Base-by-base conservation (phyloP, 2,329 filamentous ascomycete genomes). In the Sporothrix inflata region DNA sequence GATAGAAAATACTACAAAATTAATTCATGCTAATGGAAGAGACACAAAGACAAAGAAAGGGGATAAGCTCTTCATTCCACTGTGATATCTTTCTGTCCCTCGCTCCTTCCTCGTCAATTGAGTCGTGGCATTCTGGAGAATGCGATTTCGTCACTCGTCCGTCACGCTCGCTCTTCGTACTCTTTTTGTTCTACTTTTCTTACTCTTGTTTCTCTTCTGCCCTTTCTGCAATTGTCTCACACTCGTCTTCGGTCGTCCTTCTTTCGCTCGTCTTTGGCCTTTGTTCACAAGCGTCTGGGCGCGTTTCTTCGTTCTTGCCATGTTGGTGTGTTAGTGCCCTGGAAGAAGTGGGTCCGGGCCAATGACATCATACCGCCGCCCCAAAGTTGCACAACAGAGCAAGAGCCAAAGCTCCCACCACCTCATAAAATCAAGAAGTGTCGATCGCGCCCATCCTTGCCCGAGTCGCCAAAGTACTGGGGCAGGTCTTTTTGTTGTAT, bases 301-400 rank as follows among this genome's bases (percentile, higher is more conserved):
- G 3, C 9, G 34, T n/a, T n/a, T n/a, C n/a, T n/a, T n/a, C n/a
- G 7, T 61, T n/a, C 30, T 38, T n/a, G 30, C 11, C 30, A 12
- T 47, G 61, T 45, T 30, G 24, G 61, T 47, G 57, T n/a, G 24
- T 11, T 51, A 14, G 24, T 67, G 27, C 42, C 42, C 27, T 69
- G 66, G 66, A 34, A 55, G 30, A 9, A 40, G 66, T 55, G 66
- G 66, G 66, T 55, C 42, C 34, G 57, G 57, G 27, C 69, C 69
- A 71, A 71, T 71, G 70, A 67, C 70, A 60, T 72, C 70, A 67
- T 60, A 60, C 66, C 66, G 49, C 65, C 49, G 30, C 66, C 30
- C n/a, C 30, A 14, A 16, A 14, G 27, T 55, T 21, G 51, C 21
- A 34, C 53, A 16, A 2, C 11, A 55, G 49, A 16, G 24, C 24